Conservation (phyloP, 169 alveolate genomes). For the Plasmodium vivax region DNA sequence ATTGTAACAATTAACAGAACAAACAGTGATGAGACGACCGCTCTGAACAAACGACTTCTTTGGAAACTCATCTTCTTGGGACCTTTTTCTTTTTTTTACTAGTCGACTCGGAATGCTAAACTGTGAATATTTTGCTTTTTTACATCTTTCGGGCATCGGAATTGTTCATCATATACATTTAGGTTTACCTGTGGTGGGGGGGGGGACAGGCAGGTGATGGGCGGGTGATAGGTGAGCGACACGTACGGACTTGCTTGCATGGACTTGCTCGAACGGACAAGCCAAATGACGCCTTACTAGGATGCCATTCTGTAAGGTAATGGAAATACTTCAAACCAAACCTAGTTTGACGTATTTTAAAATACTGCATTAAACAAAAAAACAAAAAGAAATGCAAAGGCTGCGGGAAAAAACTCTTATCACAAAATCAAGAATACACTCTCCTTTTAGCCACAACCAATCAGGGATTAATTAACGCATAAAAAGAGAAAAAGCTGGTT, state of each 20-base stretch:
- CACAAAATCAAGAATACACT: neutral
- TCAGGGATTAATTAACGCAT: neutral
- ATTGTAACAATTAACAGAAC: neutral
- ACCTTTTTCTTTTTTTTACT: neutral
- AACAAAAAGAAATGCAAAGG: neutral
- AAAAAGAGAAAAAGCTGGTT: neutral
- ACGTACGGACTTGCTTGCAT: neutral
- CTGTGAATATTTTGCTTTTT: neutral
- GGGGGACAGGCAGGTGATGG: neutral
- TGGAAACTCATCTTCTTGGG: neutral
- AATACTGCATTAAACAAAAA: neutral
- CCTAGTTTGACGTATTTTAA: neutral
- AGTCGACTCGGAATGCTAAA: neutral
- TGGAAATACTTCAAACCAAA: neutral
- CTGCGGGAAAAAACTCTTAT: neutral
- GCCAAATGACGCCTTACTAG: neutral
- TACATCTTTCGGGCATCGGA: neutral
- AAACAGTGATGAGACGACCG: neutral
- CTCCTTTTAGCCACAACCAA: neutral
- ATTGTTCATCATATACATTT: neutral
- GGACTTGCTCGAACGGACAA: neutral
- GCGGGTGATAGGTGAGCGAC: neutral
- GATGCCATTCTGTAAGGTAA: neutral
- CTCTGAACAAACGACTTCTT: neutral
- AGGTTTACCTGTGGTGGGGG: neutral